Conservation (phyloP, 371 early-diverging fungal species). For the Mucor mucedo region DNA sequence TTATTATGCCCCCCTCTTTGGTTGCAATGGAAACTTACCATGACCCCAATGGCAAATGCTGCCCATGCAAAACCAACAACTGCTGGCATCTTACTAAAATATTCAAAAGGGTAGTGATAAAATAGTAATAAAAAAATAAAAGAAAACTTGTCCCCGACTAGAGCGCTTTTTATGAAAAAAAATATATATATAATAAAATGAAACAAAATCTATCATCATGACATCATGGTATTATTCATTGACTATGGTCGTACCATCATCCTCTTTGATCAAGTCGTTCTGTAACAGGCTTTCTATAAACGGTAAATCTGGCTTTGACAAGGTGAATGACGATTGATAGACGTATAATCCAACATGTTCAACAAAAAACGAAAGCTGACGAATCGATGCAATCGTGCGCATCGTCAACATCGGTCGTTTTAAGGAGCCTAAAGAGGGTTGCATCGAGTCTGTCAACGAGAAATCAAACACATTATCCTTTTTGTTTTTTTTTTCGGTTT, state of each 20-base stretch:
- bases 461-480: conserved; percentile 24
- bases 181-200: background rate
- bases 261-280: conserved; percentile 69
- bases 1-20: no score
- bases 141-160: background rate
- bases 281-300: conserved; percentile 80
- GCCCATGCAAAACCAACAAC: conserved; percentile 33
- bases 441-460: conserved; percentile 24
- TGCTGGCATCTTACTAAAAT: conserved; percentile 22
- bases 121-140: background rate
- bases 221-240: background rate
- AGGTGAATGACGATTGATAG: conserved; percentile 73
- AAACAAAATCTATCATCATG: background rate
- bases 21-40: conserved; percentile 15
- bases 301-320: conserved; percentile 73
- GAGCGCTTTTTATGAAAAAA: background rate
- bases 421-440: conserved; percentile 45
- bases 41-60: conserved; percentile 26
- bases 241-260: conserved; percentile 30
- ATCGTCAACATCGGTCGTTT: conserved; percentile 79
- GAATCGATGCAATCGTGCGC: conserved; percentile 67
- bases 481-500: background rate
- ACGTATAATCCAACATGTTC: conserved; percentile 73
- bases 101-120: background rate
- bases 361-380: conserved; percentile 79